phyloP scores from a whole-genome alignment of 805 yeast species.

The Saccharomycopsis sp. region DNA sequence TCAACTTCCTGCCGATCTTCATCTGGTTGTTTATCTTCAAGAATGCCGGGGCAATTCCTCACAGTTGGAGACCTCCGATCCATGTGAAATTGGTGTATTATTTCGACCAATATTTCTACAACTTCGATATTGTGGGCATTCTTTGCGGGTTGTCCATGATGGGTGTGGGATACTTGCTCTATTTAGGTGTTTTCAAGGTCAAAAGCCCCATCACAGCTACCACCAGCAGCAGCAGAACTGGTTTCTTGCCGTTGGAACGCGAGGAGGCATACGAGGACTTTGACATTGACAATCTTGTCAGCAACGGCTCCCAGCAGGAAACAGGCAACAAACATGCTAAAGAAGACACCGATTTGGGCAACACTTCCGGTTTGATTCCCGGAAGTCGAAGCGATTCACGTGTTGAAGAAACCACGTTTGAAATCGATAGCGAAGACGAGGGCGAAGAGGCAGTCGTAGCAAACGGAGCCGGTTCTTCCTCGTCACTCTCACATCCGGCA shows the following conservation, averaged over 20 bases:
- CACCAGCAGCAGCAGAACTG: not conserved
- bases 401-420: not conserved
- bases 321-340: not conserved
- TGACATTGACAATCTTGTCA: not conserved
- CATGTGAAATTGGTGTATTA: constrained; percentile 41
- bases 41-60: constrained; percentile 53
- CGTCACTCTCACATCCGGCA: not conserved
- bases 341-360: not conserved
- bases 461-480: not conserved
- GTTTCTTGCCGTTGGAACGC: not conserved
- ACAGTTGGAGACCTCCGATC: constrained; percentile 44
- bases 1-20: constrained; percentile 47
- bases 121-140: constrained; percentile 20
- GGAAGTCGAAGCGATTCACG: not conserved
- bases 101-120: constrained; percentile 37
- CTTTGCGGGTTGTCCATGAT: constrained; percentile 20
- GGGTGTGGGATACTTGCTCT: constrained; percentile 8
- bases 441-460: not conserved
- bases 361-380: not conserved
- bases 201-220: not conserved
- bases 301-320: not conserved
- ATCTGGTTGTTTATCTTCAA: constrained; percentile 52
- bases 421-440: not conserved
- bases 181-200: constrained; percentile 10
- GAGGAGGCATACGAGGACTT: not conserved